A percentile compares a stretch with the other conserved stretches of the same genome.
phyloP scores from a whole-genome alignment of 108 stramenopile species.

The Conticribra weissflogii region DNA sequence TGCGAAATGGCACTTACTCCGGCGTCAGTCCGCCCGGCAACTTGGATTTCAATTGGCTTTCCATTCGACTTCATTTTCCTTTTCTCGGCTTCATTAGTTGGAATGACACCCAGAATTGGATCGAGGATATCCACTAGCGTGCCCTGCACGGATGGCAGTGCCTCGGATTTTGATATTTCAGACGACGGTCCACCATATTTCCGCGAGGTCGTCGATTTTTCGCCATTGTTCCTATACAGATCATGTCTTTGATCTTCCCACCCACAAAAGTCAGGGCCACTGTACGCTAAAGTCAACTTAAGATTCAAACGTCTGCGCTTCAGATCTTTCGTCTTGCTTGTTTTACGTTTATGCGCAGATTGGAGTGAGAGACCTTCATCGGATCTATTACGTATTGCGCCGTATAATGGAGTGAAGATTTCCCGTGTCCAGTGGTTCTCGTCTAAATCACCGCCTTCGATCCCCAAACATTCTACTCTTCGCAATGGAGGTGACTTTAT shows the following conservation, averaged over 20 bases:
- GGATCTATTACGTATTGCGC: constrained; percentile 1
- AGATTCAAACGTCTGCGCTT: constrained; percentile 53
- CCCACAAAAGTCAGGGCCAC: constrained; percentile 77
- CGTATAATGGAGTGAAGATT: constrained; percentile 26
- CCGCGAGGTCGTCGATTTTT: background rate
- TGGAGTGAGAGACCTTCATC: background rate
- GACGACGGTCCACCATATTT: background rate
- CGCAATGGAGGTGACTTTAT: background rate
- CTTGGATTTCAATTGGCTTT: constrained; percentile 60
- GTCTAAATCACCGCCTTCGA: background rate
- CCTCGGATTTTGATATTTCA: too few species aligned
- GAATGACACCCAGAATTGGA: constrained; percentile 27
- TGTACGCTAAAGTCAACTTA: constrained; percentile 63
- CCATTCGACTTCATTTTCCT: background rate
- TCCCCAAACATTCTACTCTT: background rate
- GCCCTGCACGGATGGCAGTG: constrained; percentile 69
- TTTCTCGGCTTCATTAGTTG: background rate
- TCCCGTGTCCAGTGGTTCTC: background rate
- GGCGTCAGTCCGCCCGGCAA: constrained; percentile 79
- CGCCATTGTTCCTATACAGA: constrained; percentile 28
- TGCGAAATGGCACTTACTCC: constrained; percentile 78
- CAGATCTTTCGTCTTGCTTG: constrained; percentile 1
- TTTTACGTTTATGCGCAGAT: background rate
- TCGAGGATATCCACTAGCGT: constrained; percentile 62
- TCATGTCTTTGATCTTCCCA: constrained; percentile 76